phyloP scores from a whole-genome alignment of 2,329 filamentous ascomycete species.

The Apiospora koreana region DNA sequence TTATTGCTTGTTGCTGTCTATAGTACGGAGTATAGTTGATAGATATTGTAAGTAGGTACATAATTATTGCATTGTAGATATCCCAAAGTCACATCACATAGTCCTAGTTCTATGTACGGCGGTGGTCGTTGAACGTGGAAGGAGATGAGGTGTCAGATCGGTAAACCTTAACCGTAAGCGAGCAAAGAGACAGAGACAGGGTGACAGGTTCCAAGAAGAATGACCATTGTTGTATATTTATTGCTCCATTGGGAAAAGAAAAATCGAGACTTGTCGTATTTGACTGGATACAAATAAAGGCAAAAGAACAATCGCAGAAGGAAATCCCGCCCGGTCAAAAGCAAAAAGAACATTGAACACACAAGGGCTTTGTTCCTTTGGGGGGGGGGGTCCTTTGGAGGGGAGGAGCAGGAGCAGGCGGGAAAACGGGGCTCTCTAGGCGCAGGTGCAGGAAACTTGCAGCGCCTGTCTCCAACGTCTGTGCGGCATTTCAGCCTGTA shows the following conservation, averaged over 20 bases:
- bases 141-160: constrained; percentile 26
- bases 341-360: constrained; percentile 15
- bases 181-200: too few relatives aligned
- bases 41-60: not conserved
- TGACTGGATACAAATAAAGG: constrained; percentile 19
- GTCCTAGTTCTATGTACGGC: too few relatives aligned
- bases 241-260: constrained; percentile 13
- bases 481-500: constrained; percentile 24
- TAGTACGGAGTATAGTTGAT: not conserved
- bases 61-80: not conserved
- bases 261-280: constrained; percentile 11
- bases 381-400: not conserved
- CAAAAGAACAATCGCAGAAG: constrained; percentile 1
- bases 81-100: too few relatives aligned
- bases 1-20: not conserved
- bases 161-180: constrained; percentile 28
- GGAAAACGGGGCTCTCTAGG: constrained; percentile 28
- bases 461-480: constrained; percentile 27
- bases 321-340: constrained; percentile 10
- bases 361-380: constrained; percentile 22
- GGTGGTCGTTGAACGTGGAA: not conserved
- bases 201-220: constrained; percentile 18
- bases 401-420: constrained; percentile 19
- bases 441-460: constrained; percentile 22
- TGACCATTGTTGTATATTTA: constrained; percentile 1